Evolutionary conservation across 768 basidiomycete genomes (phyloP), one percentile per base, ranked within the genome.

Genomic region (Nidularia pulvinata): DNA sequence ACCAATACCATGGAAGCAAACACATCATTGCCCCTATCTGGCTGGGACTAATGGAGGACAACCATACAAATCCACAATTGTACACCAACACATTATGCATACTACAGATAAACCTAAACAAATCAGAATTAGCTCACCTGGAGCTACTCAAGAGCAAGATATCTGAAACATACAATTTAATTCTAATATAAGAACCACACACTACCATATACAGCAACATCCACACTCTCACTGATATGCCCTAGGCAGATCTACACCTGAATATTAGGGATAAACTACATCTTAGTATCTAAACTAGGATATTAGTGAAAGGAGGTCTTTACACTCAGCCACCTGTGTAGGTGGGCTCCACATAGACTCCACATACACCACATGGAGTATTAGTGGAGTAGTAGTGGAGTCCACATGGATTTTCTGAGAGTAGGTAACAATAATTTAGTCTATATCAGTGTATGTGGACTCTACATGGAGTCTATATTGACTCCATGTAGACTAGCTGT

Each of bases 121-220:
- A 60, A 48, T 61, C 55, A 0, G 33, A 49, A 7, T 55, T 48
- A 13, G 62, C 55, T 1, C 61, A 64, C 1, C 52, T 55, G 1
- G 56, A 64, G n/a, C 34, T 62, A 0, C 35, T 54, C 22, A 62
- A 62, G 49, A 46, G 48, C 6, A 10, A 32, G 1, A 42, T 51
- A 11, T 7, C 19, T 1, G 34, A 49, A 0, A 37, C 60, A 1
- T 60, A 51, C 48, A 61, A 64, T 32, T 11, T 64, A 0, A 46
- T 64, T 0, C 55, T 64, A 2, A 22, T 61, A 11, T 61, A 64
- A n/a, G 63, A 64, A 34, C 61, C 63, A 0, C 51, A 55, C 33
- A 43, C 57, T 19, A 62, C 46, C 4, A 49, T 39, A 2, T 51
- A 50, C 36, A 56, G 49, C 9, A 19, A 57, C 35, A 61, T 65